phyloP scores from a whole-genome alignment of 306 rosid species.

The Sicyos edulis region DNA sequence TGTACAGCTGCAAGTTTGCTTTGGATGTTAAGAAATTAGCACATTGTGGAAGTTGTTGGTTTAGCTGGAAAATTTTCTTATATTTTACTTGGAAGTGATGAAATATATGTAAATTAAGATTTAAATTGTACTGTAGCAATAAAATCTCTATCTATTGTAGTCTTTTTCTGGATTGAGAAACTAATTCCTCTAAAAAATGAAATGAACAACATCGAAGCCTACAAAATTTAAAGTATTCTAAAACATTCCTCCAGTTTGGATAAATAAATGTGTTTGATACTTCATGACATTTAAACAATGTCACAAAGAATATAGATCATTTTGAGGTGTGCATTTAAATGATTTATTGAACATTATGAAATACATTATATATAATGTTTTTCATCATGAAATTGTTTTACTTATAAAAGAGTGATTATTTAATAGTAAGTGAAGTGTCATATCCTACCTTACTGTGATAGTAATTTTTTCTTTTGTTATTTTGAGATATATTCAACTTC shows the following conservation, averaged over 20 bases:
- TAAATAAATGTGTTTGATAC: background rate
- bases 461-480: background rate
- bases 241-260: background rate
- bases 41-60: too few relatives aligned
- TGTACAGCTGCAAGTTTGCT: too few relatives aligned
- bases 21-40: too few relatives aligned
- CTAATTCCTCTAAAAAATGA: background rate
- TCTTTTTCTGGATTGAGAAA: background rate
- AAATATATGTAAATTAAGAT: background rate
- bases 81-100: background rate
- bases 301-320: background rate
- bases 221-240: background rate
- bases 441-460: background rate
- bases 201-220: too few relatives aligned
- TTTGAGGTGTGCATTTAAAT: slow-evolving; percentile 6
- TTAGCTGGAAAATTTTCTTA: background rate
- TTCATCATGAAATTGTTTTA: background rate
- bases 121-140: background rate
- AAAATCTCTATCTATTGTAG: background rate
- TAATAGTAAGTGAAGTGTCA: background rate
- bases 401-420: background rate
- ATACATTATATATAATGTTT: background rate
- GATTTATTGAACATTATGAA: background rate
- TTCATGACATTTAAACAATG: background rate
- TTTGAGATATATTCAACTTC: background rate